Evolutionary conservation across 495 filamentous ascomycete genomes (phyloP), one percentile per base, ranked within the genome.

Genomic region (Penicillium paradoxum): DNA sequence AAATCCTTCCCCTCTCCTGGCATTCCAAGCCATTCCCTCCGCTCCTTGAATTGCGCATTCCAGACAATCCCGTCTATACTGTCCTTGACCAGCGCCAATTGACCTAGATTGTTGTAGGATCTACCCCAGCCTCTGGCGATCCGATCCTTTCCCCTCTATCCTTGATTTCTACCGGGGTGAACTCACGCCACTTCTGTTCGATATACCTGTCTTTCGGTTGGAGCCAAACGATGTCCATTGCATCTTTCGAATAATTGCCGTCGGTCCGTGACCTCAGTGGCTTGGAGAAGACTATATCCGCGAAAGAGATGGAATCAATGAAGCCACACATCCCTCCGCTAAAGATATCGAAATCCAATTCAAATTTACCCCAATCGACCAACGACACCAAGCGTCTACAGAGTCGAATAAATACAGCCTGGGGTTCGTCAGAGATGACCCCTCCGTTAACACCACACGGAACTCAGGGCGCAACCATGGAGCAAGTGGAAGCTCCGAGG

Each of bases 401-500:
- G 36, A 30, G 54, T 59, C 67, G 59, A 57, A 72, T 61, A 51
- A 67, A 71, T 54, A 61, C 57, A 8, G 40, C 59, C 42, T 37
- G 58, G 53, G 60, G 58, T 38, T 62, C 60, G 10, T 65, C 63
- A 24, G 79, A 87, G 54, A 80, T 89, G 58, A 91, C 88, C 6
- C 88, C 89, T 10, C 88, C 88, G 45, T 70, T 83, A 50, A 89
- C 88, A 30, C 88, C 88, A 4, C 79, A 83, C 68, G 76, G 73
- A 56, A 80, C 79, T 58, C 75, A 84, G 59, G 76, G 81, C 54
- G 70, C 79, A 27, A 58, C 22, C 22, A 70, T 74, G 59, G 69
- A 79, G 49, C 69, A 67, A 47, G 49, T 69, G 15, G 77, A 77
- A 58, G 50, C 69, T 38, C 73, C 74, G 17, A 71, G 82, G 50